These are phyloP conservation scores for Rhizopogon rudus DNA, from an alignment of 768 basidiomycete species.

Conservation along the genomic window DNA sequence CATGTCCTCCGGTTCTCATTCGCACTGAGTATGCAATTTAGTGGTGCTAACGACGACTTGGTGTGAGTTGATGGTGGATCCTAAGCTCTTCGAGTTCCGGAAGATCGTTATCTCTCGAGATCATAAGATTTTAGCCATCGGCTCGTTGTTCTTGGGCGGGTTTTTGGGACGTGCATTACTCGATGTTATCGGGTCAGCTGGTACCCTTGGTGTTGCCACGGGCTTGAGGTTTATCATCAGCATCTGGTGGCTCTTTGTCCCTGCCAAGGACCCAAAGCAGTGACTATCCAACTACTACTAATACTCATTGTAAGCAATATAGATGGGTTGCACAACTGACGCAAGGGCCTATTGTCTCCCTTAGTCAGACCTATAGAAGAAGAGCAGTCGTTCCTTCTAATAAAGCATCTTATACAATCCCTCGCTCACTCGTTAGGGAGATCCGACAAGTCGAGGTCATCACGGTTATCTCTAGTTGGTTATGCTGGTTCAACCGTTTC, in stretches of 20 bases:
- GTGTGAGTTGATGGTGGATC: conserved; percentile 80
- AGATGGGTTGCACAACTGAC: background rate
- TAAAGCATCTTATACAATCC: too few relatives aligned
- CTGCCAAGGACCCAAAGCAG: conserved; percentile 10
- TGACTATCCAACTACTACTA: background rate
- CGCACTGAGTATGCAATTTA: conserved; percentile 15
- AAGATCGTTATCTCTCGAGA: conserved; percentile 55
- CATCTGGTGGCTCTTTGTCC: conserved; percentile 59
- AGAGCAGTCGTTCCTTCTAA: too few relatives aligned
- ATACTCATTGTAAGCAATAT: background rate
- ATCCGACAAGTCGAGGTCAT: too few relatives aligned
- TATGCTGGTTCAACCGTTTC: too few relatives aligned
- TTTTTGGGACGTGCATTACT: conserved; percentile 58
- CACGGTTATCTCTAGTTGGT: too few relatives aligned
- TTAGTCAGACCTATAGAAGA: too few relatives aligned
- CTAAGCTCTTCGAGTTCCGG: conserved; percentile 55
- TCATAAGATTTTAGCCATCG: conserved; percentile 58
- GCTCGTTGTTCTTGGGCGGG: conserved; percentile 63
- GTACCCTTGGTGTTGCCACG: conserved; percentile 55
- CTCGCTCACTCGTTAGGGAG: too few relatives aligned
- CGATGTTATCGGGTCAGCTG: conserved; percentile 49
- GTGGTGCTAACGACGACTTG: conserved; percentile 80
- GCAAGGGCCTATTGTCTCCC: background rate
- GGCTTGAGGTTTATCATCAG: conserved; percentile 58
- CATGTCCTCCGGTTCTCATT: background rate